Evolutionary conservation across 202 grass and related monocot genomes (phyloP).

Genomic region (Digitaria exilis): DNA sequence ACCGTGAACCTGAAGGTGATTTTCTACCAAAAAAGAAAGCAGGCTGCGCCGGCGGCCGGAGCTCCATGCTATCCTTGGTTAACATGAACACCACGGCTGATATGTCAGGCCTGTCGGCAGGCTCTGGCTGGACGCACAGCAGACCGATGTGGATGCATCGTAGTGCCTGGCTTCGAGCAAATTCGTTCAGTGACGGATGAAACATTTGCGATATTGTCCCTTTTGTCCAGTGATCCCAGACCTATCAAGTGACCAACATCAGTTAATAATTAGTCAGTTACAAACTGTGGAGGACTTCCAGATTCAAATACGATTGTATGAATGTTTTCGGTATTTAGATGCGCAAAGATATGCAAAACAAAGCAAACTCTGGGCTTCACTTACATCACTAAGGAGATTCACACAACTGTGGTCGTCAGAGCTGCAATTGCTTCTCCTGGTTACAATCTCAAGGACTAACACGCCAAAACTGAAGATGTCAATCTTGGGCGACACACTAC

Average conservation of each 20-base stretch:
- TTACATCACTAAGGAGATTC: not conserved
- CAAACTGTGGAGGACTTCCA: not conserved
- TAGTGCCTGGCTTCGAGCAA: slow-evolving; percentile 41
- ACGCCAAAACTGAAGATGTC: slow-evolving; percentile 54
- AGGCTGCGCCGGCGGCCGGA: slow-evolving; percentile 43
- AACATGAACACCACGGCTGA: slow-evolving; percentile 52
- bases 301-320: not conserved
- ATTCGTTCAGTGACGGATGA: slow-evolving; percentile 21
- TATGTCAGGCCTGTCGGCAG: slow-evolving; percentile 55
- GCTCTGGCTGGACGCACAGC: too few species aligned
- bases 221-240: slow-evolving; percentile 55
- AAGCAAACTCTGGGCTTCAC: not conserved
- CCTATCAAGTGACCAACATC: slow-evolving; percentile 17
- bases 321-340: not conserved
- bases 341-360: not conserved
- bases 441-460: slow-evolving; percentile 43
- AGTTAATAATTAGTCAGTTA: not conserved
- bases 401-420: not conserved
- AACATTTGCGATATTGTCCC: slow-evolving; percentile 48
- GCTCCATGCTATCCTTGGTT: slow-evolving; percentile 44
- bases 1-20: not conserved
- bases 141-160: too few species aligned
- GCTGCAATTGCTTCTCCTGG: slow-evolving; percentile 31
- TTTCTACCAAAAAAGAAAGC: slow-evolving; percentile 47
- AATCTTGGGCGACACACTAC: slow-evolving; percentile 29